A percentile compares a stretch with the other conserved stretches of the same genome.
phyloP scores from a whole-genome alignment of 1,139 yeast genomes.

The Scheffersomyces parashehatae region DNA sequence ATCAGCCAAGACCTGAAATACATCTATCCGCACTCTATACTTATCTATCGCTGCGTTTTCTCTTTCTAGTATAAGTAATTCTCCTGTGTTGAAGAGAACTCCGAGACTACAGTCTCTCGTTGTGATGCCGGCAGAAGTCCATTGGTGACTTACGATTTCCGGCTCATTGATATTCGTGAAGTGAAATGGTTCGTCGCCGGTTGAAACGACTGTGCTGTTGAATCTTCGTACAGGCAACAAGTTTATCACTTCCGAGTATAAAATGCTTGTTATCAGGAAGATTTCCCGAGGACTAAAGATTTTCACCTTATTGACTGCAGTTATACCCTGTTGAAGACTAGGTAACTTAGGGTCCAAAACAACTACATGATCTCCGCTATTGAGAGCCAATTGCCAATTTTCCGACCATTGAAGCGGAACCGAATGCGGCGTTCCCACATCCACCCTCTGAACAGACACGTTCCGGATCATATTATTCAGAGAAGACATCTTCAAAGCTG shows the following conservation, averaged over 20 bases:
- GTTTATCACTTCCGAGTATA: slow-evolving; percentile 31
- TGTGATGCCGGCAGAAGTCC: slow-evolving; percentile 29
- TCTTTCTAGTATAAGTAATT: slow-evolving; percentile 34
- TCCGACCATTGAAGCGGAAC: slow-evolving; percentile 42
- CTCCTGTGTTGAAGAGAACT: slow-evolving; percentile 41
- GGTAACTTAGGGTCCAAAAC: slow-evolving; percentile 45
- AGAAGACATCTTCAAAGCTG: slow-evolving; percentile 11
- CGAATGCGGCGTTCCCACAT: slow-evolving; percentile 19
- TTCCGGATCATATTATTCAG: slow-evolving; percentile 17
- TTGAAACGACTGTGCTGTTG: slow-evolving; percentile 24
- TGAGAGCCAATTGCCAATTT: slow-evolving; percentile 40
- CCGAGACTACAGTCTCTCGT: slow-evolving; percentile 35
- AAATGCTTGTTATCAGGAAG: slow-evolving; percentile 27
- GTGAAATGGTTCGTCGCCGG: slow-evolving; percentile 30
- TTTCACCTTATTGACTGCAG: slow-evolving; percentile 8
- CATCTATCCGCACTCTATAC: slow-evolving; percentile 25
- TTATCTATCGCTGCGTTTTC: slow-evolving; percentile 21
- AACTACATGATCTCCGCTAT: slow-evolving; percentile 33
- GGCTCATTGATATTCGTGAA: slow-evolving; percentile 36
- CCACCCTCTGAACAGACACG: slow-evolving; percentile 23
- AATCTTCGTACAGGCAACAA: slow-evolving; percentile 33
- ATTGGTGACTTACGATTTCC: slow-evolving; percentile 34
- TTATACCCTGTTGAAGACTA: slow-evolving; percentile 29
- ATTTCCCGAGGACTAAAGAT: slow-evolving; percentile 31
- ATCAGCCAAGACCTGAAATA: slow-evolving; percentile 27